Base-by-base conservation (phyloP, 805 yeast genomes). In the Spathaspora arborariae region DNA sequence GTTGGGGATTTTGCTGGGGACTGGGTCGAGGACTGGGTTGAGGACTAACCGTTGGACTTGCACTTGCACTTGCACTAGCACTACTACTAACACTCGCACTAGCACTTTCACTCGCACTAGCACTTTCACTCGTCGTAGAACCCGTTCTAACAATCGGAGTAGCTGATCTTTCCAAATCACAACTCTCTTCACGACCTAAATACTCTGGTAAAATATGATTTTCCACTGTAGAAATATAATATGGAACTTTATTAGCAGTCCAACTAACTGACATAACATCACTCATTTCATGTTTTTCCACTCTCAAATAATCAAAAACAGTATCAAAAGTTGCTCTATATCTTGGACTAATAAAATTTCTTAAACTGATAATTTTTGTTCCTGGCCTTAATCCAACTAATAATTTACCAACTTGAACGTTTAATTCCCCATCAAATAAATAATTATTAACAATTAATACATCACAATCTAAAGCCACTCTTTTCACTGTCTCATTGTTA, bases 221-320 rank as follows among this genome's bases (percentile, higher is more conserved):
- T 54, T 75, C 70, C 4, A 88, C 87, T 8, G 89, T 83, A 13
- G 94, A 80, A 6, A 91, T 79, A 62, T 79, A 91, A 63, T 87
- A 90, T 8, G 80, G 81, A 1, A 87, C 88, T 45, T 89, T 89
- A 41, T 86, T 88, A 5, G 84, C 82, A 0, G 96, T 89, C 97
- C 97, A 90, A 41, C 95, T 85, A 7, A 91, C 97, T 38, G 90
- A 80, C 46, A 82, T 80, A 45, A 79, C 77, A 15, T 79, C 82
- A 53, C 89, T 84, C 57, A 78, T 76, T 51, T 71, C 80, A 45
- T 63, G 72, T 54, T 78, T 80, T 46, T 80, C 80, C 4, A 88
- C 89, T 37, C 69, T 69, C 46, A 89, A 70, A 55, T 82, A 73
- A 57, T 84, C 88, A 51, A 88, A 67, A 11, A 88, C 76, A 26